Evolutionary conservation across 148 eudicot species (phyloP).

Genomic region (Rhododendron henanense): DNA sequence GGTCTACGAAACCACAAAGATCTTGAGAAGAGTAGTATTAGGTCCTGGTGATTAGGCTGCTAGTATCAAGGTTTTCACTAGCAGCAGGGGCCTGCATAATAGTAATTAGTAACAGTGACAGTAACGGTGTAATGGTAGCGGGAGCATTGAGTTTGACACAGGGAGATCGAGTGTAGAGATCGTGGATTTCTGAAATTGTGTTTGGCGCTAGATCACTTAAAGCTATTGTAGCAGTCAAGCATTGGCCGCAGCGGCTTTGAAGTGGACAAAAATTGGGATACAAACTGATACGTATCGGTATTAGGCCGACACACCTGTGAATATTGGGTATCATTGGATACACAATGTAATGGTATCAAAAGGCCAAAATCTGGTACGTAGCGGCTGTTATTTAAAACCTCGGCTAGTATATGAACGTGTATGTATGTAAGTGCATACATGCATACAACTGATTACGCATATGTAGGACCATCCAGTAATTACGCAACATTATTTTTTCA

Average conservation of each 20-base stretch:
- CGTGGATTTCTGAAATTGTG: background rate
- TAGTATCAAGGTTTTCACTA: background rate
- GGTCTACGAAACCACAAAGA: background rate
- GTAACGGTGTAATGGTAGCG: background rate
- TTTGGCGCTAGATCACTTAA: background rate
- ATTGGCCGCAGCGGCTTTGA: background rate
- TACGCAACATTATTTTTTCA: background rate
- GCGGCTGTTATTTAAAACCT: background rate
- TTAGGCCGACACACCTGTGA: background rate
- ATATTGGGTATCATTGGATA: background rate
- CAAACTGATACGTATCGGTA: background rate
- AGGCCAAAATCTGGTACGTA: background rate
- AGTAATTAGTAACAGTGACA: background rate
- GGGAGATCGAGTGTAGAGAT: background rate
- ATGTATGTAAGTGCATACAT: background rate
- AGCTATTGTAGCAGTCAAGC: background rate
- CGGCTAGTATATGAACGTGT: background rate
- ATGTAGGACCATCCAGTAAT: background rate
- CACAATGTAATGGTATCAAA: background rate
- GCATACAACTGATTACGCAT: background rate
- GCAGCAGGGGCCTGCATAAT: background rate
- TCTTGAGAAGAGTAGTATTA: background rate
- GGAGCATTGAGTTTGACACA: background rate
- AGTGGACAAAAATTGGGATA: background rate
- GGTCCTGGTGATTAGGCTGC: background rate